These are phyloP conservation scores for Ilyonectria destructans DNA, from an alignment of 2,329 filamentous ascomycete species.

Conservation along the genomic window DNA sequence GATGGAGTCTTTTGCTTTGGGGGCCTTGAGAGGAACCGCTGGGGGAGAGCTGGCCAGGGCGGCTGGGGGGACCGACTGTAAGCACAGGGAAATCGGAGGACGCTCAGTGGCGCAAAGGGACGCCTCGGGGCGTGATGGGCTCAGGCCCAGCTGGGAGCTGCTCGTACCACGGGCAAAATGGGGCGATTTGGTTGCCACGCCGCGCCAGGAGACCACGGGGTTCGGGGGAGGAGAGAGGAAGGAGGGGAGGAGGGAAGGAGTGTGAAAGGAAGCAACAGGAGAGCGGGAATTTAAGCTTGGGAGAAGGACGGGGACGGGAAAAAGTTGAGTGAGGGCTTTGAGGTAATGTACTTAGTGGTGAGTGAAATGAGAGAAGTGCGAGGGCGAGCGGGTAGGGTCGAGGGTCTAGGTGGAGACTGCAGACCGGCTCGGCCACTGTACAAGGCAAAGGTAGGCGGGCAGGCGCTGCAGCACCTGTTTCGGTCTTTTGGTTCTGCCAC, in stretches of 20 bases:
- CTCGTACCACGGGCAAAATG: constrained; percentile 38
- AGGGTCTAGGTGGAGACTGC: constrained; percentile 26
- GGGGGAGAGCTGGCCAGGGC: constrained; percentile 15
- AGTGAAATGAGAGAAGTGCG: constrained; percentile 32
- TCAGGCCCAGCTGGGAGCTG: constrained; percentile 38
- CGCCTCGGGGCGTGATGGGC: constrained; percentile 46
- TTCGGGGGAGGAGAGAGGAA: constrained; percentile 26
- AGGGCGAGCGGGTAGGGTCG: constrained; percentile 30
- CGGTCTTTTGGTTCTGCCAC: constrained; percentile 1
- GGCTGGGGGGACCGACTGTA: constrained; percentile 19
- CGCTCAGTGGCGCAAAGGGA: constrained; percentile 45
- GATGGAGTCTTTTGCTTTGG: background rate
- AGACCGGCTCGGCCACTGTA: constrained; percentile 24
- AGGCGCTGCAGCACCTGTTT: constrained; percentile 21
- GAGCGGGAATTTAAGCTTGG: constrained; percentile 49
- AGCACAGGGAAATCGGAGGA: constrained; percentile 24
- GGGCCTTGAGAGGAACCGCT: constrained; percentile 23
- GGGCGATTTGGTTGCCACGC: constrained; percentile 39
- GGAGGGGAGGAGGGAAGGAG: constrained; percentile 17
- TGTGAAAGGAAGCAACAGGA: constrained; percentile 34
- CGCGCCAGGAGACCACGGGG: constrained; percentile 38
- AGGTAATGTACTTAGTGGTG: constrained; percentile 38
- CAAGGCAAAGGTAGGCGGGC: background rate
- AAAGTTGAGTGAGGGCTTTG: constrained; percentile 49
- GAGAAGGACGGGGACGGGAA: constrained; percentile 39